phyloP scores from a whole-genome alignment of 192 early-diverging fungal species.

The Linnemannia exigua region DNA sequence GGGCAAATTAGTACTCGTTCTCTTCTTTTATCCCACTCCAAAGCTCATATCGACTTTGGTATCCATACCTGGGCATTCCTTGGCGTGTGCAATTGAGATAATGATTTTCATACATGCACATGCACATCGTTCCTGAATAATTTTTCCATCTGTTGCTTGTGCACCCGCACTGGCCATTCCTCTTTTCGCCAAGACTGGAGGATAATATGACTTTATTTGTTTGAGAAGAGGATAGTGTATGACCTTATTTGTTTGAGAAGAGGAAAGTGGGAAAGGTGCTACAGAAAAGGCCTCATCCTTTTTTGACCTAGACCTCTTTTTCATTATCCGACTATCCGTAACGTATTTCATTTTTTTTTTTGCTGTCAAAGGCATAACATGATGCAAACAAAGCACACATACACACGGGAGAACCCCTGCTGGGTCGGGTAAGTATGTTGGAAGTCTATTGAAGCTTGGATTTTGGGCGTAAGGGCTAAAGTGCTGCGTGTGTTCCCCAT shows the following conservation, averaged over 20 bases:
- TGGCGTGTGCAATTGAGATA: not conserved
- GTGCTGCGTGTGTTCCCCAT: too few relatives aligned
- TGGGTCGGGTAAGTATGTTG: too few relatives aligned
- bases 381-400: too few relatives aligned
- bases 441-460: too few relatives aligned
- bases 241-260: not conserved
- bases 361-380: not conserved
- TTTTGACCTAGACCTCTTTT: not conserved
- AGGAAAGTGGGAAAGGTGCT: too few relatives aligned
- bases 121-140: too few relatives aligned
- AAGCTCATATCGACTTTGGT: not conserved
- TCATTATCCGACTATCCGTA: not conserved
- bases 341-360: not conserved
- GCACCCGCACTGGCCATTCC: not conserved
- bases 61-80: not conserved
- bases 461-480: too few relatives aligned
- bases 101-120: too few relatives aligned
- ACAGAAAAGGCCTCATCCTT: not conserved
- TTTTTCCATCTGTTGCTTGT: not conserved
- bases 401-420: too few relatives aligned
- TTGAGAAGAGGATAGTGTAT: not conserved
- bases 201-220: too few relatives aligned
- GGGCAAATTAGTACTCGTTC: not conserved
- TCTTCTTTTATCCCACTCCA: not conserved
- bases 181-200: not conserved